These are phyloP conservation scores for Podila minutissima DNA, from an alignment of 192 early-diverging fungal species.

Conservation along the genomic window DNA sequence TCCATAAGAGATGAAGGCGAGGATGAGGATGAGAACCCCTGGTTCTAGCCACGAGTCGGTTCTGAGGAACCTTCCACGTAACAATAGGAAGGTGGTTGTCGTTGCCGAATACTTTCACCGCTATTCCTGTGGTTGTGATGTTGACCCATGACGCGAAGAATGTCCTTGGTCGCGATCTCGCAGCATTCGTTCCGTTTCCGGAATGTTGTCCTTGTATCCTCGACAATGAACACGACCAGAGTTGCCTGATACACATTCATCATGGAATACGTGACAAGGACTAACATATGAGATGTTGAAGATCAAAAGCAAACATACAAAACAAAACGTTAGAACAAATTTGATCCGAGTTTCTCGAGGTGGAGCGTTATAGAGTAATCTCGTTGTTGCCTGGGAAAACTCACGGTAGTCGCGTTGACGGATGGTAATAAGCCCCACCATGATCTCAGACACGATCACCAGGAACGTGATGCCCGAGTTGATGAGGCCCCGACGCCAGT, in stretches of 20 bases:
- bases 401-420: slow-evolving; percentile 23
- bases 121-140: background rate
- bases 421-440: slow-evolving; percentile 37
- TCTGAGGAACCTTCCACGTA: background rate
- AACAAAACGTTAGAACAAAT: background rate
- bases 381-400: background rate
- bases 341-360: background rate
- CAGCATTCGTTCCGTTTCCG: slow-evolving; percentile 9
- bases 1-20: too few species aligned
- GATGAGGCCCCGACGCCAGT: slow-evolving; percentile 34
- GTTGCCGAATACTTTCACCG: background rate
- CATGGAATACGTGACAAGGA: background rate
- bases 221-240: slow-evolving; percentile 34
- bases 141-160: background rate
- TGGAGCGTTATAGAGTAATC: too few species aligned
- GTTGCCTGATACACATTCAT: slow-evolving; percentile 36
- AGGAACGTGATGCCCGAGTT: slow-evolving; percentile 44
- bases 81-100: background rate
- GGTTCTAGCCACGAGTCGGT: too few species aligned
- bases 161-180: background rate
- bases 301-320: too few species aligned
- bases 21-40: too few species aligned
- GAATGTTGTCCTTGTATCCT: slow-evolving; percentile 41
- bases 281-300: background rate
- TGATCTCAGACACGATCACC: slow-evolving; percentile 40